Evolutionary conservation across 345 rosid genomes (phyloP).

Genomic region (Brassica carinata): DNA sequence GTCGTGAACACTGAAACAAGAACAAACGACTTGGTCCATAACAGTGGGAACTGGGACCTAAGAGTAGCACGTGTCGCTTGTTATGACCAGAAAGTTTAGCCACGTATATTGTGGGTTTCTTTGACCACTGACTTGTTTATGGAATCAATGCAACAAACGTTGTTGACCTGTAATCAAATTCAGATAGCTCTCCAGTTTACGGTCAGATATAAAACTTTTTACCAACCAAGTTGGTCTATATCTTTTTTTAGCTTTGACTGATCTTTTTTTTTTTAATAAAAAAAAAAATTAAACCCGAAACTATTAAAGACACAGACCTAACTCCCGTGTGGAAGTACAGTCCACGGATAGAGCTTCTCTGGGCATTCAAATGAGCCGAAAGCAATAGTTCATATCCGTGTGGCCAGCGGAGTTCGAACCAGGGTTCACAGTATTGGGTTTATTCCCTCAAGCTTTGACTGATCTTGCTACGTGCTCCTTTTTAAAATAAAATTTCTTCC

Average conservation of each 20-base stretch:
- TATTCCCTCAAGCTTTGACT: background rate
- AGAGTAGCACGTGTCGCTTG: background rate
- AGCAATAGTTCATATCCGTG: no score
- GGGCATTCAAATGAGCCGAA: no score
- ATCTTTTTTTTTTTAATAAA: no score
- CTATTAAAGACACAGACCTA: no score
- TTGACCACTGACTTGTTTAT: background rate
- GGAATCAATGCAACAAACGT: background rate
- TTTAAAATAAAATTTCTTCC: background rate
- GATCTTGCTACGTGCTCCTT: background rate
- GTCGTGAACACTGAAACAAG: background rate
- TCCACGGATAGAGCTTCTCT: no score
- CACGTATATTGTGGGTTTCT: background rate
- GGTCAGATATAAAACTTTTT: background rate
- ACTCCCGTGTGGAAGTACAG: no score
- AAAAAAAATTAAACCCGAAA: no score
- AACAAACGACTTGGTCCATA: background rate
- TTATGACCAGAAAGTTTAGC: background rate
- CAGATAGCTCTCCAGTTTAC: background rate
- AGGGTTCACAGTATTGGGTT: no score
- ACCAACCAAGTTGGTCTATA: background rate
- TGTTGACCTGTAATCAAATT: background rate
- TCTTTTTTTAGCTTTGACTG: background rate
- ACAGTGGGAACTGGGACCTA: conserved; percentile 1
- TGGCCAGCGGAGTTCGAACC: no score